These are phyloP conservation scores for Amanita fuliginea DNA, from an alignment of 768 basidiomycete genomes.

Conservation along the genomic window DNA sequence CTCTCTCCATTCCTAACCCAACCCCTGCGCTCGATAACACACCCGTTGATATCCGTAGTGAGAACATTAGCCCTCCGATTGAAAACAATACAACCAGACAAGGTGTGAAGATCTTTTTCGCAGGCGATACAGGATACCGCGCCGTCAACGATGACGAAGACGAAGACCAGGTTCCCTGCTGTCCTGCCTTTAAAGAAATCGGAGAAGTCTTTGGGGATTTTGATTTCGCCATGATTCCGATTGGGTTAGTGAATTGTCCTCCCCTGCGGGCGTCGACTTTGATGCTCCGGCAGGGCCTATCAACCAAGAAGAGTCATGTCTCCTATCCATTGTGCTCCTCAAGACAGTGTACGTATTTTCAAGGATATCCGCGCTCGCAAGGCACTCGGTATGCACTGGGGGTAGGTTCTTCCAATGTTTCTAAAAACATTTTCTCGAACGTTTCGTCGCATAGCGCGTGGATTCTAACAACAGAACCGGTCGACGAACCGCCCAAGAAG, in stretches of 20 bases:
- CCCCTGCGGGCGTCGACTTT: conserved; percentile 10
- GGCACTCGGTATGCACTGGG: conserved; percentile 67
- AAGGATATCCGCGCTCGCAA: conserved; percentile 47
- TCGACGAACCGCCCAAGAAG: conserved; percentile 47
- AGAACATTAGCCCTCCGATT: conserved; percentile 22
- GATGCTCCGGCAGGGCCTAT: conserved; percentile 36
- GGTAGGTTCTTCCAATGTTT: conserved; percentile 21
- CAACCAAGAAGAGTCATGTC: conserved; percentile 43
- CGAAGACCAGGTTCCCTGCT: conserved; percentile 42
- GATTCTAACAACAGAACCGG: conserved; percentile 41
- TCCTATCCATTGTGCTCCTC: conserved; percentile 53
- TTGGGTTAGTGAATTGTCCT: conserved; percentile 30
- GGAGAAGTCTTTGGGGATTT: conserved; percentile 52
- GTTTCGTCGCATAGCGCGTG: conserved; percentile 28
- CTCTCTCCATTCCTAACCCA: background rate
- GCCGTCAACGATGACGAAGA: conserved; percentile 34
- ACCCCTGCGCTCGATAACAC: background rate
- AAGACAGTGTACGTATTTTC: conserved; percentile 60
- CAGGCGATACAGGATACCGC: conserved; percentile 60
- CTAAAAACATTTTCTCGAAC: background rate
- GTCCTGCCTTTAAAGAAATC: conserved; percentile 67
- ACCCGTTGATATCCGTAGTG: conserved; percentile 4
- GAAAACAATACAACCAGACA: conserved; percentile 1
- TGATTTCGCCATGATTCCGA: conserved; percentile 62
- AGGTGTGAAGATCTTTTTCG: conserved; percentile 41